Evolutionary conservation across 1,284 basidiomycete genomes (phyloP), one percentile per base, ranked within the genome.

Genomic region (Entoloma clypeatum): DNA sequence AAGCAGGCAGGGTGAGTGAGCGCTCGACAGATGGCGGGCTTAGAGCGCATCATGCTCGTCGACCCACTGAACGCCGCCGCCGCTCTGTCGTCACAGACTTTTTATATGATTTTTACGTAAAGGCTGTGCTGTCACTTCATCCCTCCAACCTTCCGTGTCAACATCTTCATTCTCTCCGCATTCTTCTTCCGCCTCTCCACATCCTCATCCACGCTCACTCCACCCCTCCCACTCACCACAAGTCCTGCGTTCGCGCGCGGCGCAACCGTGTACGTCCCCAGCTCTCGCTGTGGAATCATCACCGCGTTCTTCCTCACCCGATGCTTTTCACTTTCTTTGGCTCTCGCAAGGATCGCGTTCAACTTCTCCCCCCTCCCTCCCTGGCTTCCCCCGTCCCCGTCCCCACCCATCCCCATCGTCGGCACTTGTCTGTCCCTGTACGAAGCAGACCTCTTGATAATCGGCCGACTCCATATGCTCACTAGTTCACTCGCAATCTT

Each of bases 381-480:
- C 14, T 45, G 45, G 4, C 35, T 25, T 22, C 35, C 42, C 4
- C 44, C 52, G n/a, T 59, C 65, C 5, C 54, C 62, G 17, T 60
- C 67, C 9, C 69, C 71, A 31, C 57, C 63, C 3, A 62, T 61
- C 36, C 60, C 62, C 7, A 36, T 25, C 10, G 44, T 67, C 10
- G 81, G 85, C 32, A 89, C 71, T 28, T 80, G 68, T 11, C 81
- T 72, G 59, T 91, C 87, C 24, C 90, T 74, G 63, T 87, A 92
- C 21, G 86, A 86, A 3, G 91, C 86, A 9, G 85, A 86, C 29
- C 91, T 83, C 58, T 93, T 92, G 67, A 96, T 86, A 65, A 96
- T 95, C 0, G 93, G 93, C n/a, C 93, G 76, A 17, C 90, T 91
- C 92, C 92, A 96, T 14, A 72, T 65, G 43, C 85, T 86, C 35